These are phyloP conservation scores for Tulasnella sp. DNA, from an alignment of 768 basidiomycete species.

Conservation along the genomic window DNA sequence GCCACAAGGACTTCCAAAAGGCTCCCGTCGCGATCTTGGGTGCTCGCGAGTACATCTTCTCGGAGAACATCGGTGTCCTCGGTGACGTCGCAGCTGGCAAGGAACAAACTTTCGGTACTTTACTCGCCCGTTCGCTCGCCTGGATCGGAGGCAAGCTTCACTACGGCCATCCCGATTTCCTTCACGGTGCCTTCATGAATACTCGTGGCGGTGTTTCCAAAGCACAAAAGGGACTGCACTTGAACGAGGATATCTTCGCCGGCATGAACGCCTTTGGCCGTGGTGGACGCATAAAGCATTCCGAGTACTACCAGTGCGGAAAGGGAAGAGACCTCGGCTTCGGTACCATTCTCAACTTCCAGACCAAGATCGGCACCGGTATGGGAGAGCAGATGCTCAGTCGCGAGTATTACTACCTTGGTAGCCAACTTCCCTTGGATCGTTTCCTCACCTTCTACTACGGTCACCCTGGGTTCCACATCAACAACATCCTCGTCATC, in stretches of 20 bases:
- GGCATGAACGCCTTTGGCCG: constrained; percentile 98
- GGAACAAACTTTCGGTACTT: constrained; percentile 98
- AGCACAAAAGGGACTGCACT: constrained; percentile 94
- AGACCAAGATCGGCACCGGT: constrained; percentile 99
- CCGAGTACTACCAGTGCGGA: constrained; percentile 97
- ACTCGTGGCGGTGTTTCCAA: constrained; percentile 97
- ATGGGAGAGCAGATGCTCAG: constrained; percentile 99
- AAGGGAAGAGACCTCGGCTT: constrained; percentile 98
- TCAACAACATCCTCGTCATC: constrained; percentile 99
- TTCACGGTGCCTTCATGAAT: constrained; percentile 94
- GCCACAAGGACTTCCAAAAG: constrained; percentile 74
- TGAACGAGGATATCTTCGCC: constrained; percentile 99
- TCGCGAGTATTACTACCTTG: constrained; percentile 96
- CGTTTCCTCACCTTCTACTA: constrained; percentile 99
- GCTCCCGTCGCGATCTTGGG: constrained; percentile 94
- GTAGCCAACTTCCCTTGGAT: constrained; percentile 93
- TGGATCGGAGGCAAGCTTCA: constrained; percentile 98
- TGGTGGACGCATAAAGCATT: constrained; percentile 95
- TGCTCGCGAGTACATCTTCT: constrained; percentile 99
- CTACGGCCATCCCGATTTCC: constrained; percentile 98
- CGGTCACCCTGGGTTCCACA: constrained; percentile 97
- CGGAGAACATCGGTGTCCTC: constrained; percentile 97
- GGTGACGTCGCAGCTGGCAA: constrained; percentile 98
- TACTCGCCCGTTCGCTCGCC: constrained; percentile 85
- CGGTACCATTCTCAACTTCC: constrained; percentile 98